Percentiles rank a stretch among this genome's conserved stretches.
Evolutionary conservation across 2,329 filamentous ascomycete genomes (phyloP).

Genomic region (Xylaria arbuscula): DNA sequence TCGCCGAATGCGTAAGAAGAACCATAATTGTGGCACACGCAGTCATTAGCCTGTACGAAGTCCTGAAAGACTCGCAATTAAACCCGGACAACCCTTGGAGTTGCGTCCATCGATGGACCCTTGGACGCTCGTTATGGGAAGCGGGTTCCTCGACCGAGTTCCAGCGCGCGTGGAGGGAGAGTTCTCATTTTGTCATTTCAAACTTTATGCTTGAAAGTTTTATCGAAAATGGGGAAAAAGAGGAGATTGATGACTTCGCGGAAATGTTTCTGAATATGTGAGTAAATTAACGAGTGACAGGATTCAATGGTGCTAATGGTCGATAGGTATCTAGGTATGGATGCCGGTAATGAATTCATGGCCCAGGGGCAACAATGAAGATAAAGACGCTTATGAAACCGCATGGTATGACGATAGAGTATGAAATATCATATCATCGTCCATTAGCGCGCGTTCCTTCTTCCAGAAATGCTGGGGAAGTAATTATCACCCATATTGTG

Average conservation of each 20-base stretch:
- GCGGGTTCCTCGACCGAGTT: constrained; percentile 47
- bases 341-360: constrained; percentile 44
- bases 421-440: not conserved
- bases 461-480: not conserved
- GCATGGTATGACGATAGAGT: too few relatives aligned
- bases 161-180: constrained; percentile 46
- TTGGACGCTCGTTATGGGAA: constrained; percentile 50
- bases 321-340: constrained; percentile 46
- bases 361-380: not conserved
- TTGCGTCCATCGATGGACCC: constrained; percentile 49
- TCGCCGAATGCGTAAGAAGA: constrained; percentile 50
- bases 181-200: constrained; percentile 44
- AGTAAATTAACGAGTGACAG: constrained; percentile 17
- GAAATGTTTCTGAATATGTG: constrained; percentile 47
- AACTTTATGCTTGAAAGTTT: constrained; percentile 48
- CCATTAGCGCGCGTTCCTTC: not conserved
- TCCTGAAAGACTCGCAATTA: constrained; percentile 43
- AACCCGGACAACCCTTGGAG: constrained; percentile 41
- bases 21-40: constrained; percentile 50
- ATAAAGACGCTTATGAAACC: not conserved
- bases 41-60: constrained; percentile 45
- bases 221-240: constrained; percentile 44
- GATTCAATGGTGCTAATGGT: constrained; percentile 29
- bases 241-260: constrained; percentile 50
- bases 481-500: not conserved